phyloP scores from a whole-genome alignment of 2,329 filamentous ascomycete genomes.

The Phyllosticta citribraziliensis region DNA sequence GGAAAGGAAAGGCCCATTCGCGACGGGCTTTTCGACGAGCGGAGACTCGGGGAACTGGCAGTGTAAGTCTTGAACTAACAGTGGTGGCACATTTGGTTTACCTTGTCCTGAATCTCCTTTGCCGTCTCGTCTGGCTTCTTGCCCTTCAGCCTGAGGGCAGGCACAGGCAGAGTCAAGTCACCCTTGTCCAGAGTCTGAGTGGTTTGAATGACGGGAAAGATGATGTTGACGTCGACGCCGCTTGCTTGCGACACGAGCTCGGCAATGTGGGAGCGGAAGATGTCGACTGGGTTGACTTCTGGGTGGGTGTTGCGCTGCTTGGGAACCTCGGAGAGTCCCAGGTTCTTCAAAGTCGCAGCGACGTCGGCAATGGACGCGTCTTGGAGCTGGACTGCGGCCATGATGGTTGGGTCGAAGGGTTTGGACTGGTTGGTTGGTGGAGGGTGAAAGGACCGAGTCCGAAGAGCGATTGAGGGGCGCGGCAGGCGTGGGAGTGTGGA shows the following conservation, averaged over 20 bases:
- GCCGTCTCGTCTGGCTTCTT: conserved; percentile 50
- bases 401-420: neutral
- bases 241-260: conserved; percentile 58
- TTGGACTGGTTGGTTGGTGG: conserved; percentile 1
- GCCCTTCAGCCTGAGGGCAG: conserved; percentile 65
- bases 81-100: conserved; percentile 12
- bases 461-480: neutral
- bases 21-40: conserved; percentile 59
- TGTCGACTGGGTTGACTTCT: conserved; percentile 63
- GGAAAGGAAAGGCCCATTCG: conserved; percentile 60
- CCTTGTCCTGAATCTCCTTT: conserved; percentile 43
- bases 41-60: conserved; percentile 62
- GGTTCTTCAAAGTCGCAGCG: conserved; percentile 23
- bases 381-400: conserved; percentile 3
- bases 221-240: conserved; percentile 58
- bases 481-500: neutral
- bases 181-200: conserved; percentile 72
- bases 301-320: conserved; percentile 42
- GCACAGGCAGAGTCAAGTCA: conserved; percentile 67
- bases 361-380: conserved; percentile 25
- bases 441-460: neutral
- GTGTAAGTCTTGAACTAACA: neutral
- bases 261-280: conserved; percentile 70
- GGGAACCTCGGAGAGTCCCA: conserved; percentile 31
- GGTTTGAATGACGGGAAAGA: conserved; percentile 70